These are phyloP conservation scores for Curvularia hawaiiensis DNA, from an alignment of 2,329 filamentous ascomycete genomes.

Conservation along the genomic window DNA sequence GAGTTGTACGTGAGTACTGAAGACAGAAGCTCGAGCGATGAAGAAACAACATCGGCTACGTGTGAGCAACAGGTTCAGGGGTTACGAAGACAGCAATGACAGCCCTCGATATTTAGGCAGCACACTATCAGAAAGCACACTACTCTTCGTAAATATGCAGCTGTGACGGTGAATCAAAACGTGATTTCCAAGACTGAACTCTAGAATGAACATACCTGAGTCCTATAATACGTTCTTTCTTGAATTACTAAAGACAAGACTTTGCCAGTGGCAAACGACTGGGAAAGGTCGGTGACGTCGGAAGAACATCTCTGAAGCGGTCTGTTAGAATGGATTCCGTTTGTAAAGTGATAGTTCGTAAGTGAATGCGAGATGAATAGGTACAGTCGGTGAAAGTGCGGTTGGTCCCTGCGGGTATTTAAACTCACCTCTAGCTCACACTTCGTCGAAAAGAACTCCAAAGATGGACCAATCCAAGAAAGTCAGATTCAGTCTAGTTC, in stretches of 20 bases:
- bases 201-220: background rate
- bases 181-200: background rate
- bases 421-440: background rate
- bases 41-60: background rate
- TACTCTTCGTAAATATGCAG: background rate
- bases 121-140: background rate
- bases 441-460: too few species aligned
- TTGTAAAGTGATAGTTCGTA: too few species aligned
- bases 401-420: background rate
- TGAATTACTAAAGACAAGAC: too few species aligned
- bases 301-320: background rate
- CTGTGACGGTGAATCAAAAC: background rate
- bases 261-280: background rate
- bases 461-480: too few species aligned
- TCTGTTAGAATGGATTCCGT: too few species aligned
- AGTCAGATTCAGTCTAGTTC: too few species aligned
- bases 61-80: background rate
- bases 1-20: background rate
- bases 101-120: background rate
- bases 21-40: background rate
- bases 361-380: too few species aligned
- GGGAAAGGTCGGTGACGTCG: background rate
- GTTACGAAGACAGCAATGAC: background rate
- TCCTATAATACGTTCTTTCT: background rate
- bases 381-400: background rate